These are phyloP conservation scores for Pugionium cornutum DNA, from an alignment of 345 rosid species.

Conservation along the genomic window DNA sequence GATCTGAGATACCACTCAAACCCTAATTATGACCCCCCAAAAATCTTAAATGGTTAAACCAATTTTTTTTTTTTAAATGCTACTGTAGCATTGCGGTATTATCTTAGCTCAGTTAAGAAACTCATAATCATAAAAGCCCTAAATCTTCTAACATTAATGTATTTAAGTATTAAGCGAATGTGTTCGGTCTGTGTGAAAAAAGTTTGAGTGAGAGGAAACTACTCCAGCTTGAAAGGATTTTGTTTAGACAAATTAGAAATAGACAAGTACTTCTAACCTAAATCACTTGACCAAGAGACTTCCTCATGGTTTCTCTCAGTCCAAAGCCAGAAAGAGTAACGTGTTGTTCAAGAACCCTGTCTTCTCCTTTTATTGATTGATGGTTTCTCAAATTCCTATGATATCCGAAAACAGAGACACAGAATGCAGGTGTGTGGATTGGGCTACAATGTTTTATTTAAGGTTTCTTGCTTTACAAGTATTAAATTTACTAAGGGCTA, in stretches of 20 bases:
- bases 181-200: conserved; percentile 9
- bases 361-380: not conserved
- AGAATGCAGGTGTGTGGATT: conserved; percentile 27
- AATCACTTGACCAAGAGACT: conserved; percentile 24
- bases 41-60: not conserved
- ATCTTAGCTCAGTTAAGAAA: not conserved
- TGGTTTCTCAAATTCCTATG: conserved; percentile 20
- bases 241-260: conserved; percentile 12
- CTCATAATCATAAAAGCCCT: not conserved
- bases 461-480: conserved; percentile 37
- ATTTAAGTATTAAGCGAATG: conserved; percentile 12
- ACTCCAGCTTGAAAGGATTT: conserved; percentile 18
- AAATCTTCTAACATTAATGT: too few relatives aligned
- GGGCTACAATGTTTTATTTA: conserved; percentile 25
- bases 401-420: conserved; percentile 17
- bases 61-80: not conserved
- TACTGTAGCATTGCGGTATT: not conserved
- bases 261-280: conserved; percentile 20
- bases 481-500: conserved; percentile 14
- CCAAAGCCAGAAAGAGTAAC: conserved; percentile 33
- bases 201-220: conserved; percentile 18
- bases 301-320: conserved; percentile 16
- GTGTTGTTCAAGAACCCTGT: conserved; percentile 24
- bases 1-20: too few relatives aligned
- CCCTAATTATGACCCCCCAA: not conserved